These are phyloP conservation scores for Lophium mytilinum DNA, from an alignment of 495 filamentous ascomycete genomes.

Conservation along the genomic window DNA sequence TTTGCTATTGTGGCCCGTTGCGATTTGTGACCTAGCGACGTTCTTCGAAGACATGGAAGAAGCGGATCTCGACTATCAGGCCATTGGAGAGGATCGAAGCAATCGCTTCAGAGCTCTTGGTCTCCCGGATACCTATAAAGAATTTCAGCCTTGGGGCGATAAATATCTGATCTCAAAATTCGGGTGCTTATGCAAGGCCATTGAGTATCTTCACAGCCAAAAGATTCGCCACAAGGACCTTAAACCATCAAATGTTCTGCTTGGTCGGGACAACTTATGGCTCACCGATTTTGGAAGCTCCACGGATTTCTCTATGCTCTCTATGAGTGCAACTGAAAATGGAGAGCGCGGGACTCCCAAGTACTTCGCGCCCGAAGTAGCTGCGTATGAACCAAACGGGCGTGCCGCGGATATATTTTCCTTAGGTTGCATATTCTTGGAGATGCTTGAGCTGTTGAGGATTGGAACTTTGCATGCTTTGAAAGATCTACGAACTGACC, in stretches of 20 bases:
- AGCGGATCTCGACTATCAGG: neutral
- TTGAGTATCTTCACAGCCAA: conserved; percentile 19
- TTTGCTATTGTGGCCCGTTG: conserved; percentile 18
- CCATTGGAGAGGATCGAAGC: neutral
- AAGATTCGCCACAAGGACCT: conserved; percentile 20
- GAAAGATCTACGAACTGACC: neutral
- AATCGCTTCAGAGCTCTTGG: neutral
- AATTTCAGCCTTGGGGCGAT: neutral
- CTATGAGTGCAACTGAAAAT: conserved; percentile 15
- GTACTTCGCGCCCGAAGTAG: conserved; percentile 24
- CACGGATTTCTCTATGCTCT: conserved; percentile 21
- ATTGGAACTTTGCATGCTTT: neutral
- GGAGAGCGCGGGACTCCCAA: conserved; percentile 20
- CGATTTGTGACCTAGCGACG: conserved; percentile 16
- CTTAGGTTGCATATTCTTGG: conserved; percentile 16
- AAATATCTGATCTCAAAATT: conserved; percentile 1
- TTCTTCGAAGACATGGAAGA: conserved; percentile 16
- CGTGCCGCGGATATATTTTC: conserved; percentile 23
- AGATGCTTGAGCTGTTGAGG: neutral
- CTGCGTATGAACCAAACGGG: conserved; percentile 8
- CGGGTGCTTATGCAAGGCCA: conserved; percentile 7
- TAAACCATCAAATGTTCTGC: conserved; percentile 21
- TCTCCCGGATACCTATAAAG: neutral
- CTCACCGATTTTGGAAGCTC: conserved; percentile 21
- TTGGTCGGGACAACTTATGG: conserved; percentile 10